Evolutionary conservation across 352 stramenopile genomes (phyloP), one percentile per base, ranked within the genome.

Genomic region (Blastocystis sp.): DNA sequence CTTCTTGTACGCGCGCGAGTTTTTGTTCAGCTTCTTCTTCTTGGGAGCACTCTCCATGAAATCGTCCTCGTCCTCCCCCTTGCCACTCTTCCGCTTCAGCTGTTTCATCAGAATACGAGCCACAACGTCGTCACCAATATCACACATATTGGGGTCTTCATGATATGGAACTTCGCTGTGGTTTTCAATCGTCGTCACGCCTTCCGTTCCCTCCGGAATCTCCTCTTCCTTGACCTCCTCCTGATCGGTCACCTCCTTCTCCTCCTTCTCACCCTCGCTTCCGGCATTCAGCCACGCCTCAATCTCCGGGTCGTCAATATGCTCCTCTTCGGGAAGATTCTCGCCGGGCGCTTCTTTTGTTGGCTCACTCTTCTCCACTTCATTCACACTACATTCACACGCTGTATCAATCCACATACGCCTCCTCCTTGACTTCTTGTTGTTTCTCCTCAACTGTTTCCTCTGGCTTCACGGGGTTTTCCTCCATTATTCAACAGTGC

Each of bases 141-240:
- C 49, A 21, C 46, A 54, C 34, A 81, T 57, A 61, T 81, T 44
- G 34, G 11, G 24, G 29, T 81, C 53, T 34, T 54, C 48, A 42
- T 81, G 44, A 44, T 64, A 42, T 0, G 27, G 14, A 29, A 81
- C 51, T 81, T 81, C 69, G 46, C 69, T 81, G n/a, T 81, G 14
- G 42, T 81, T 81, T 11, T 61, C 46, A 44, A 81, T 81, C 14
- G 49, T 42, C 0, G 48, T 11, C 4, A 81, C n/a, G n/a, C 48
- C 46, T 11, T 76, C 40, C 14, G n/a, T 56, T 27, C 36, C 64
- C 24, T 76, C 64, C 1, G n/a, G 21, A 11, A 57, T 11, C 21
- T 76, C 46, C 38, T 81, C 69, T 65, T 63, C 69, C 46, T 40
- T 64, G 16, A 38, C 27, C 21, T 65, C 36, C 0, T 65, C 69